These are phyloP conservation scores for sweet orange (Citrus sinensis) DNA, from an alignment of 345 rosid species.

Conservation along the genomic window DNA sequence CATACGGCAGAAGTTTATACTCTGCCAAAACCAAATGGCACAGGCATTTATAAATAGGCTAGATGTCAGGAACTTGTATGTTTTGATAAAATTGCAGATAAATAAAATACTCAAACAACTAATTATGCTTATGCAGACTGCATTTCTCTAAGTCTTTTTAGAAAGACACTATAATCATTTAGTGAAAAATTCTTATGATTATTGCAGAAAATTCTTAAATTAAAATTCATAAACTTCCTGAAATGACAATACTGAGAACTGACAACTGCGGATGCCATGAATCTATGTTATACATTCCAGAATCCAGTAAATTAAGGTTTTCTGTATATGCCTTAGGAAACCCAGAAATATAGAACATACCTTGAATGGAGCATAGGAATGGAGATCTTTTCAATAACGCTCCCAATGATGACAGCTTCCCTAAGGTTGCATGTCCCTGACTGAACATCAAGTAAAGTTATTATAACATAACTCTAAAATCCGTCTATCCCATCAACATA, in stretches of 20 bases:
- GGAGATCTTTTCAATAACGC: conserved; percentile 75
- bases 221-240: neutral
- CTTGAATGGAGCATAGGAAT: conserved; percentile 91
- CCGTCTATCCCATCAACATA: neutral
- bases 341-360: conserved; percentile 30
- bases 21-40: neutral
- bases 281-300: neutral
- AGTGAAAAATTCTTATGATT: neutral
- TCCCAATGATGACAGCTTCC: conserved; percentile 94
- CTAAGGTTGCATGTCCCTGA: conserved; percentile 90
- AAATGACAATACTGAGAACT: neutral
- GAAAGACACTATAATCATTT: neutral
- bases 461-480: neutral
- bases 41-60: neutral
- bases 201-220: too few species aligned
- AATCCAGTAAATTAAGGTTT: neutral
- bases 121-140: neutral
- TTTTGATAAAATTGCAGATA: neutral
- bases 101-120: neutral
- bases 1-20: neutral
- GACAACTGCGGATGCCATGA: neutral
- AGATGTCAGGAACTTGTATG: neutral
- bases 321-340: neutral
- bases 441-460: conserved; percentile 36
- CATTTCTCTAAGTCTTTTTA: neutral